Conservation (phyloP, 441 rosid species). For the Daphne laureola region DNA sequence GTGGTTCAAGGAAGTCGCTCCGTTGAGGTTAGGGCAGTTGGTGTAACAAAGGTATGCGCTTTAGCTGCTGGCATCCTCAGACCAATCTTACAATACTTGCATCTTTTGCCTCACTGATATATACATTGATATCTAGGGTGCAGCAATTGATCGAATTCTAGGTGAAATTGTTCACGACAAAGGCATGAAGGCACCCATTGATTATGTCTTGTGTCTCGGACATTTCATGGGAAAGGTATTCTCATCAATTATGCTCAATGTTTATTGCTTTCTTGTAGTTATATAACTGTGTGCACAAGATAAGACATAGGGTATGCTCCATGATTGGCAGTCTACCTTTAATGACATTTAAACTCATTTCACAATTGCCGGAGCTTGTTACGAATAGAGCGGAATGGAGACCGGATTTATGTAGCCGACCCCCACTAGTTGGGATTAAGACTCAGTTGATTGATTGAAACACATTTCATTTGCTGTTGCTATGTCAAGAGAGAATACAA, state of each 20-base stretch:
- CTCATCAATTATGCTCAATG: not conserved
- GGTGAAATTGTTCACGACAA: conserved; percentile 65
- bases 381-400: too few relatives aligned
- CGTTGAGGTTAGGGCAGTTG: conserved; percentile 76
- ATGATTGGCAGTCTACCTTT: too few relatives aligned
- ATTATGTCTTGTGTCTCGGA: conserved; percentile 70
- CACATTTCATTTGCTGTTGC: too few relatives aligned
- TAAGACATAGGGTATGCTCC: too few relatives aligned
- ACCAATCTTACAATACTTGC: conserved; percentile 2
- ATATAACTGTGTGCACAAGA: too few relatives aligned
- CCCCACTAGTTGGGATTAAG: too few relatives aligned
- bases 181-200: conserved; percentile 61
- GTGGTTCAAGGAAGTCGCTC: conserved; percentile 77
- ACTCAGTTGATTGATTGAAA: too few relatives aligned
- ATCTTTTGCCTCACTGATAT: conserved; percentile 3
- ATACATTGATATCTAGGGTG: conserved; percentile 41
- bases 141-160: conserved; percentile 68
- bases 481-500: too few relatives aligned
- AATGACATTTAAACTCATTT: too few relatives aligned
- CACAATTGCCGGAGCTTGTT: too few relatives aligned
- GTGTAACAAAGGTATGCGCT: conserved; percentile 58
- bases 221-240: conserved; percentile 59
- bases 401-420: too few relatives aligned
- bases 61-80: not conserved
- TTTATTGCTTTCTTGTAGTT: too few relatives aligned